phyloP scores from a whole-genome alignment of 371 early-diverging fungal species.

The Globomyces sp. region DNA sequence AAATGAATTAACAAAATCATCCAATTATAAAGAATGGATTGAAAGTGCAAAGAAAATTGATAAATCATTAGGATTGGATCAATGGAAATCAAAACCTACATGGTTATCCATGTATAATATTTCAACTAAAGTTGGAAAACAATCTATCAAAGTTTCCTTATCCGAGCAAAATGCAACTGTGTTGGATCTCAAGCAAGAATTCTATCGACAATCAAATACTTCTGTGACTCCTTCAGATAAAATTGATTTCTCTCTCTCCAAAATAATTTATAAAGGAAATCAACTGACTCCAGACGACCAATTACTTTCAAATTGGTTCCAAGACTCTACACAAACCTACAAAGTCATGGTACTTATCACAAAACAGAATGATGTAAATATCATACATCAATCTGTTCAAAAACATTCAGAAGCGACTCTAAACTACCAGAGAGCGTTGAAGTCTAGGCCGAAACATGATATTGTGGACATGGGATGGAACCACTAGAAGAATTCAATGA shows the following conservation, averaged over 20 bases:
- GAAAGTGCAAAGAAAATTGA: conserved; percentile 67
- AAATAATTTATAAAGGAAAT: too few relatives aligned
- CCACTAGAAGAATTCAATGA: conserved; percentile 61
- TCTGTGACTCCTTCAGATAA: too few relatives aligned
- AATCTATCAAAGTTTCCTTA: too few relatives aligned
- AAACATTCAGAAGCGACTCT: neutral
- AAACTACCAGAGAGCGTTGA: conserved; percentile 1
- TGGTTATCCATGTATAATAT: too few relatives aligned
- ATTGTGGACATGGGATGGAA: conserved; percentile 19
- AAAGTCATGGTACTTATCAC: conserved; percentile 1
- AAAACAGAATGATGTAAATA: neutral
- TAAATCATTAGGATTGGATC: conserved; percentile 61
- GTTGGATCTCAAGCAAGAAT: too few relatives aligned
- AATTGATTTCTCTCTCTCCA: too few relatives aligned
- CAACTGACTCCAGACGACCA: too few relatives aligned
- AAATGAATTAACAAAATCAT: too few relatives aligned
- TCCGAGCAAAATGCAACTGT: too few relatives aligned
- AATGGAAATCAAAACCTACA: conserved; percentile 67
- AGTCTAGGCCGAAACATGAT: conserved; percentile 8
- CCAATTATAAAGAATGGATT: conserved; percentile 67
- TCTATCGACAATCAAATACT: too few relatives aligned
- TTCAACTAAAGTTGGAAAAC: too few relatives aligned
- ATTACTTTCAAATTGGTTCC: too few relatives aligned
- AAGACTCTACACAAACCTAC: neutral
- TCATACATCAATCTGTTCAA: neutral